Evolutionary conservation across 768 basidiomycete genomes (phyloP), one percentile per base, ranked within the genome.

Genomic region (Naganishia onofrii): DNA sequence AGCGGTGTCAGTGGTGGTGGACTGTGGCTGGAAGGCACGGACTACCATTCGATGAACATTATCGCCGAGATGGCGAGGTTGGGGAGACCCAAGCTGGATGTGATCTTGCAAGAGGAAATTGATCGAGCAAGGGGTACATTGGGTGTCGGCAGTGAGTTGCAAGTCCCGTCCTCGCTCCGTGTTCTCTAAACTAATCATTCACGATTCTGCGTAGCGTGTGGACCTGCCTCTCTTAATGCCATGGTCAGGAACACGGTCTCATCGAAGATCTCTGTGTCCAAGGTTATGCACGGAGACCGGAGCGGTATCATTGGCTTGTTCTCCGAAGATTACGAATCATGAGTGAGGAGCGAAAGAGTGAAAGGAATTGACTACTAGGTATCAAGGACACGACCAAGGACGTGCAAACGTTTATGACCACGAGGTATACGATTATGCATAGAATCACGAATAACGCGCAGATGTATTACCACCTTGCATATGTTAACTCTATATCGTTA

Each of bases 281-380:
- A 84, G 68, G 82, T 88, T 70, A 74, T 83, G 69, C 79, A 81
- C 56, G 88, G 87, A 3, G 87, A 88, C 77, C 82, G 83, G 78
- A 84, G 85, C 44, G 87, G 88, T 21, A 84, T 82, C 26, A 85
- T 90, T 67, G 79, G 84, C 32, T 84, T 90, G 65, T 83, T 88
- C 34, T 86, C 87, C 1, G 89, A 90, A 75, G 88, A 90, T 72
- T 89, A 88, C 75, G 85, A 86, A 68, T 86, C 85, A 73, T 89
- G 78, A 74, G 28, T 12, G 28, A 48, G 7, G 21, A 19, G 6
- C 55, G 19, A 13, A n/a, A 4, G 28, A 23, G 52, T n/a, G 23
- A 3, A 23, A 53, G 34, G 34, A 36, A 36, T 12, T 9, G 52
- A 53, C 26, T 53, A 29, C 28, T 23, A 29, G 28, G 23, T 23